Evolutionary conservation across 306 rosid species (phyloP).

Genomic region (Gynostemma pentaphyllum): DNA sequence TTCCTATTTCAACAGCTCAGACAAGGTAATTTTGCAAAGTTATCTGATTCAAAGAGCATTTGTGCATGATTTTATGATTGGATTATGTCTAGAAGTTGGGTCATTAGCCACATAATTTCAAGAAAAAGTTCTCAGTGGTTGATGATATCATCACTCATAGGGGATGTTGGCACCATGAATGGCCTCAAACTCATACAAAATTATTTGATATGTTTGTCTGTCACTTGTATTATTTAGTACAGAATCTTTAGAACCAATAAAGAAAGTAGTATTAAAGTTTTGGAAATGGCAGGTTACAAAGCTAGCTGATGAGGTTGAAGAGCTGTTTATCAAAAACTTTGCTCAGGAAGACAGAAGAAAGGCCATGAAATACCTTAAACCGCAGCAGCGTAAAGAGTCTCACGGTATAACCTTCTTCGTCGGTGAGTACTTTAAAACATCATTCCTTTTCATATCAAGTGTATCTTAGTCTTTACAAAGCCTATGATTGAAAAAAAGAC

Average conservation of each 20-base stretch:
- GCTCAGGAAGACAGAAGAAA: conserved; percentile 67
- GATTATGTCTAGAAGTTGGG: conserved; percentile 37
- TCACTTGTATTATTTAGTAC: conserved; percentile 19
- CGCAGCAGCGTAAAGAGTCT: conserved; percentile 65
- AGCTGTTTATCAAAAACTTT: conserved; percentile 52
- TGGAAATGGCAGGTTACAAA: conserved; percentile 54
- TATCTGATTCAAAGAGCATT: conserved; percentile 8
- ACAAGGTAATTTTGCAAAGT: conserved; percentile 48
- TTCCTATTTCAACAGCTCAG: conserved; percentile 89
- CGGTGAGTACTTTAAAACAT: conserved; percentile 39
- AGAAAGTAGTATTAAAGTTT: conserved; percentile 8
- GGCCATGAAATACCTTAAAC: conserved; percentile 95
- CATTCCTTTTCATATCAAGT: not conserved
- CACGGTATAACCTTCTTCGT: conserved; percentile 82
- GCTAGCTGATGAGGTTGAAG: conserved; percentile 77
- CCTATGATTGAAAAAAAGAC: not conserved
- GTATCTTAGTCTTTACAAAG: not conserved
- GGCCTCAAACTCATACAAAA: conserved; percentile 18
- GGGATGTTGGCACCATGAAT: conserved; percentile 32
- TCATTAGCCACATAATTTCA: conserved; percentile 31
- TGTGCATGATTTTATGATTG: conserved; percentile 18
- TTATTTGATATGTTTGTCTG: conserved; percentile 49
- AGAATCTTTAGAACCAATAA: not conserved
- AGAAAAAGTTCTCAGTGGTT: conserved; percentile 45
- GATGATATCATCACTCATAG: conserved; percentile 26